Base-by-base conservation (phyloP, 2,329 filamentous ascomycete species). In the Pseudodiploospora longispora region DNA sequence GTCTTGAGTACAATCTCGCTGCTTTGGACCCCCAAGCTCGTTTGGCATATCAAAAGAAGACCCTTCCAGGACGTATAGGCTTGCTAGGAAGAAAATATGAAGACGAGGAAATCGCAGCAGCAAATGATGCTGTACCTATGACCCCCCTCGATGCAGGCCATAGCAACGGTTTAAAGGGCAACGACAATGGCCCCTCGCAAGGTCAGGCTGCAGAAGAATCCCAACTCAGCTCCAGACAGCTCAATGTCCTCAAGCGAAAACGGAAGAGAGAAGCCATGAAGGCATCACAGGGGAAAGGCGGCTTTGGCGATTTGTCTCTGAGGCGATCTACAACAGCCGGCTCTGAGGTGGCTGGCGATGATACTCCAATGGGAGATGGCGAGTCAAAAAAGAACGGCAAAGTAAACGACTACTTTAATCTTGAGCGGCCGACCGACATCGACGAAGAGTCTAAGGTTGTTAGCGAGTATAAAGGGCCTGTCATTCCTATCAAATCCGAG, bases 161-260 rank as follows among this genome's bases (percentile, higher is more conserved):
- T 33, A 60, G 63, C 10, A 59, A 62, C 31, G 59, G 59, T 10
- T 46, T 58, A n/a, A 42, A 40, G 10, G 59, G 58, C n/a, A 54
- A 54, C 36, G 69, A 72, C 27, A 62, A 63, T 43, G 48, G 62
- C n/a, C 42, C 62, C 38, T 59, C 59, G 29, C 64, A 71, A 28
- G 59, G 59, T 27, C 69, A 68, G 45, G 55, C 66, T 36, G 54
- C 71, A 3, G 85, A 87, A 50, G 85, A 88, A 56, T 66, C 76
- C 4, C 82, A 82, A 3, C 72, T 98, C 41, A 97, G 93, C 68
- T 91, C 93, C 48, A 81, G 93, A 36, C 93, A 98, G 58, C 78
- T 96, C 19, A 98, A 98, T 58, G 87, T 93, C 42, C 69, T 98
- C 7, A 97, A 97, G 65, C 80, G 93, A 36, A 96, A 97, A 61